Conservation (phyloP, 2,329 filamentous ascomycete species). For the Dactylellina leptospora region DNA sequence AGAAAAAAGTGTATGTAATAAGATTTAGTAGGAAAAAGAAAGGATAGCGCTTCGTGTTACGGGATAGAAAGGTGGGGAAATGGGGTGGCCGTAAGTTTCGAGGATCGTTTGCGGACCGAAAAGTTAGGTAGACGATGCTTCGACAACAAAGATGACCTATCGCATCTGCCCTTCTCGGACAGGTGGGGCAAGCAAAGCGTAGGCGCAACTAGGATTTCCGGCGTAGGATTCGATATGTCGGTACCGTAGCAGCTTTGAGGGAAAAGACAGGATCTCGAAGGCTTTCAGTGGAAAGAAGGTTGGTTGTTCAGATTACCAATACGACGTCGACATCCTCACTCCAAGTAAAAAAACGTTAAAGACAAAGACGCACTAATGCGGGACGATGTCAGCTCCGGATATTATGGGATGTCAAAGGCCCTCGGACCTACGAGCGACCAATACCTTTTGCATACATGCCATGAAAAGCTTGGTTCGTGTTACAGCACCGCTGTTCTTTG, state of each 20-base stretch:
- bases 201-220: conserved; percentile 11
- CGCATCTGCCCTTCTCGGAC: conserved; percentile 29
- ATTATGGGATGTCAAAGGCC: not conserved
- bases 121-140: not conserved
- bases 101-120: not conserved
- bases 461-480: conserved; percentile 17
- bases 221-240: conserved; percentile 6
- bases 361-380: not conserved
- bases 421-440: not conserved
- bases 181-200: conserved; percentile 19
- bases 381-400: conserved; percentile 23
- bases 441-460: not conserved
- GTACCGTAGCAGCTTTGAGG: not conserved
- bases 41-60: conserved; percentile 12
- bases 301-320: conserved; percentile 41
- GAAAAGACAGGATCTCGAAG: conserved; percentile 15
- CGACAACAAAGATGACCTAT: conserved; percentile 11
- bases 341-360: not conserved
- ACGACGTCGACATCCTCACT: not conserved
- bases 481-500: not conserved
- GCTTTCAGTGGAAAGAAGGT: conserved; percentile 23
- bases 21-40: conserved; percentile 33
- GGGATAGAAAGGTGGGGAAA: conserved; percentile 45
- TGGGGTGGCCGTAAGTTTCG: not conserved
- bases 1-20: conserved; percentile 12